Base-by-base conservation (phyloP, 495 filamentous ascomycete species). In the Penicillium subrubescens region DNA sequence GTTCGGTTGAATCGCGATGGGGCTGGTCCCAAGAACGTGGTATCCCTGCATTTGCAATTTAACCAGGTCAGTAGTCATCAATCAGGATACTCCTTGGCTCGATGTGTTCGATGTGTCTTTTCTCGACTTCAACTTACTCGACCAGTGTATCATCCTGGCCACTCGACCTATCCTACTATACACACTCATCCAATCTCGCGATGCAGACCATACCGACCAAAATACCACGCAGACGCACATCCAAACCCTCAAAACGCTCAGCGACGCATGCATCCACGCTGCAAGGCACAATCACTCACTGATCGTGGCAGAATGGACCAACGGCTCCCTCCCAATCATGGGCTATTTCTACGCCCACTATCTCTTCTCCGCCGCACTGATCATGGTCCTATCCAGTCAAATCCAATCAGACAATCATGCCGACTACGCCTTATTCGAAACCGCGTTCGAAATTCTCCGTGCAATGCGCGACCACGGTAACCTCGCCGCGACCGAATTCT, bases 281-380 rank as follows among this genome's bases (percentile, higher is more conserved):
- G 72, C 75, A 27, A 61, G 72, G 37, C 66, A 76, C 57, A 72
- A 67, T 0, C 65, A 74, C 65, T 65, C 62, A 1, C 62, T 79
- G 12, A 71, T 77, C n/a, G 62, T 72, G 33, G 74, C 73, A 8
- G 73, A 74, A n/a, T 79, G 76, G 75, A 66, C 69, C 1, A 75
- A 75, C 53, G 74, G 74, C 10, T 73, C 75, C 7, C 61, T 79
- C 7, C 67, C 71, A 0, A 72, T 76, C 21, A 73, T 73, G 17
- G 72, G 74, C 3, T 77, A 73, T 34, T 79, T 77, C 43, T 74
- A 74, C 55, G 68, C 75, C 0, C 76, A 79, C 17, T 76, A 77
- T 44, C 66, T 77, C 0, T 79, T 79, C 55, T 76, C 75, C 3
- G 60, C 60, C 11, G 68, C 69, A 2, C 59, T 75, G 11, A 64